phyloP scores from a whole-genome alignment of 306 rosid species.

The Calophaca sinica region DNA sequence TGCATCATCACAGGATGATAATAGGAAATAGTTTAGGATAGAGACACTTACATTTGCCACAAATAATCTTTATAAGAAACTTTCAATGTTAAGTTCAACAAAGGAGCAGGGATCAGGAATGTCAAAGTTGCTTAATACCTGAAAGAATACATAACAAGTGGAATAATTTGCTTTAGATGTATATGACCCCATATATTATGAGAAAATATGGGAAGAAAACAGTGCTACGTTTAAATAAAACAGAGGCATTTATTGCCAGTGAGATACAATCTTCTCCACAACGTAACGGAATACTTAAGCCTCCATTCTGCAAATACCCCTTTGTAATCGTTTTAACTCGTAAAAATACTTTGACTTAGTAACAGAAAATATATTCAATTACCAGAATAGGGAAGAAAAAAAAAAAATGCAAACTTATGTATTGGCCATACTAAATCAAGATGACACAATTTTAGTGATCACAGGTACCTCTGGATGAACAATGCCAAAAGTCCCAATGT shows the following conservation, averaged over 20 bases:
- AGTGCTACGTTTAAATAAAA: background rate
- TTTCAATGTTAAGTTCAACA: constrained; percentile 74
- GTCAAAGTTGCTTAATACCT: constrained; percentile 87
- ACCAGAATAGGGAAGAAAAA: background rate
- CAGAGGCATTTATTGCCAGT: constrained; percentile 7
- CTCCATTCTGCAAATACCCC: constrained; percentile 19
- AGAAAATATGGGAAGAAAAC: background rate
- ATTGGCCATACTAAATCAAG: constrained; percentile 21
- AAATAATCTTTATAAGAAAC: constrained; percentile 57
- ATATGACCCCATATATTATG: constrained; percentile 9
- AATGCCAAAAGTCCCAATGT: constrained; percentile 84
- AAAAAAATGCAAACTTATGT: background rate
- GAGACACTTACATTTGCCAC: constrained; percentile 54
- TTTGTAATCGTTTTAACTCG: constrained; percentile 1
- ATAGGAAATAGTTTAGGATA: constrained; percentile 23
- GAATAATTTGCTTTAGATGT: constrained; percentile 3
- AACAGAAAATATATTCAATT: background rate
- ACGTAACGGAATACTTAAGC: background rate
- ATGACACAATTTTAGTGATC: constrained; percentile 12
- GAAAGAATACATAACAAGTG: constrained; percentile 46
- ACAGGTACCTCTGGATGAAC: constrained; percentile 88
- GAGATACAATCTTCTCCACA: constrained; percentile 5
- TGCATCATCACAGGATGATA: background rate
- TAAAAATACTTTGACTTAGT: background rate
- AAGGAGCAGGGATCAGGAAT: constrained; percentile 95